Base-by-base conservation (phyloP, 805 yeast genomes). In the Pichia nanzhaoensis region DNA sequence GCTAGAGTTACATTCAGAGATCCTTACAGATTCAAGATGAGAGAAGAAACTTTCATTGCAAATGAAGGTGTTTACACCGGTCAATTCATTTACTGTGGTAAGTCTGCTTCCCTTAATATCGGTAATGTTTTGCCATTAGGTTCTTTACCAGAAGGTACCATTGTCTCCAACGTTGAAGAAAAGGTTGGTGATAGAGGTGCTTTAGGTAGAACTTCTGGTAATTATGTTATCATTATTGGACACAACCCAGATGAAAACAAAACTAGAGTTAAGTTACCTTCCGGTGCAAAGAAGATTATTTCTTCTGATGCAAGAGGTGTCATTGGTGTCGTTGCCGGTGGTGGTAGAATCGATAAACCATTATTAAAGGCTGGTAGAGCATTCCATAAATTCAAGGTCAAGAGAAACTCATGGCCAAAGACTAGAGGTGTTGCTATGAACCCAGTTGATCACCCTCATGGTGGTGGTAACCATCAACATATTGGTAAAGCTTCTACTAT, bases 381-480 rank as follows among this genome's bases (percentile, higher is more conserved):
- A 60, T 91, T 83, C 96, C 96, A 91, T 90, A 91, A 91, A 82
- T 90, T 84, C 93, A 90, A 76, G 78, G 95, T 90, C 68, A 93
- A 93, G 95, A 83, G 98, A 80, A 89, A 93, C 95, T 88, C 96
- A 60, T 93, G 98, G 98, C 99, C 99, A 78, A 90, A 88, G 86
- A 93, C 98, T 70, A 89, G 98, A 82, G 99, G 98, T 91, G 98
- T 91, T 72, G 99, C 99, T 73, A 91, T 93, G 99, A 91, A 91
- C 81, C 98, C 98, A 75, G 99, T 91, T 73, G 99, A 91, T 74
- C 99, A 91, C 82, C 99, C 99, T 74, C 99, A 91, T 76, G 99
- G 99, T 87, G 98, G 99, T 91, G 99, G 99, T 91, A 90, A 90
- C 96, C 98, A 91, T 78, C 98, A 91, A 82, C 98, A 91, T 76